Base-by-base conservation (phyloP, 2,329 filamentous ascomycete species). In the Alternaria panax region DNA sequence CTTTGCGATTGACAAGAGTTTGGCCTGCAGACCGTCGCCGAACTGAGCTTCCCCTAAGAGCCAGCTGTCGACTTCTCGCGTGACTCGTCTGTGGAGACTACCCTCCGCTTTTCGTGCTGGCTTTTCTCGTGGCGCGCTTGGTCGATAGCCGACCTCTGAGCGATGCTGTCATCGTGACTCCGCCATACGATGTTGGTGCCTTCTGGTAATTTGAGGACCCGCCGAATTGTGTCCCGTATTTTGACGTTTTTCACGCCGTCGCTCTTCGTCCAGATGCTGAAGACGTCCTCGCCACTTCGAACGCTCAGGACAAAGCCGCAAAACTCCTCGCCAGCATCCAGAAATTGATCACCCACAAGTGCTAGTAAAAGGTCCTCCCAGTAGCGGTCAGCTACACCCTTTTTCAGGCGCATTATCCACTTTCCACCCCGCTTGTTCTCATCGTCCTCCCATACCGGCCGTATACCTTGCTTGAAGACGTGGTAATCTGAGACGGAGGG, bases 371-470 rank as follows among this genome's bases (percentile, higher is more conserved):
- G 84, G 75, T 97, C 92, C 82, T 99, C 95, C 92, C 95, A 99
- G 79, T 96, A 97, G 55, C 94, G 88, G 79, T 98, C 95, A 18
- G 92, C 92, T 20, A 99, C 92, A 25, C 95, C 95, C 84, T 99
- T 99, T 86, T 97, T 97, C 76, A 99, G 83, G 67, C 94, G 87
- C 77, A 99, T 89, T 66, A 97, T 93, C 94, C 94, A 99, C 82
- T 99, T 99, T 51, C 95, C 95, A 54, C 95, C 95, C 68, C 89
- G 90, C 79, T 92, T 95, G 81, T 99, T 99, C 77, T 96, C 92
- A 46, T 97, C 93, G 70, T 99, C 95, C 79, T 99, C 95, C 95
- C 95, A 99, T 70, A 99, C 95, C 22, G 95, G 95, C 61, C 95
- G 89, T 62, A 99, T 93, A 54, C 93, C 94, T 75, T 95, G 93